A percentile compares a stretch with the other conserved stretches of the same genome.
Conservation (phyloP, 176 grass and related monocot genomes). For the Aegilops longissima region DNA sequence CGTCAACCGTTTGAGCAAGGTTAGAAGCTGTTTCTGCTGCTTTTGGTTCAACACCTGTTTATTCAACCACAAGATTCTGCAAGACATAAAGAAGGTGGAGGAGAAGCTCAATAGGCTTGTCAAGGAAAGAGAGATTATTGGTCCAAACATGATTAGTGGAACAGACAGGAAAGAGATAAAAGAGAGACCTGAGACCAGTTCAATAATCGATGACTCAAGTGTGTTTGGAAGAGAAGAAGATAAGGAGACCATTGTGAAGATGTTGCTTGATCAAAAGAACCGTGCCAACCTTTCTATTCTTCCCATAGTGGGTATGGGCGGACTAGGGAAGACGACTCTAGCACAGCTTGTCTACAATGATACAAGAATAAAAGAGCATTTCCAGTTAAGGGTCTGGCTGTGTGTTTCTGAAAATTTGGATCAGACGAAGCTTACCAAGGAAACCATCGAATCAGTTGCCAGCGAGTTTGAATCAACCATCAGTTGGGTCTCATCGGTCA, state of each 20-base stretch:
- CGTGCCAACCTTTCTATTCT: slow-evolving; percentile 33
- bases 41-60: slow-evolving; percentile 42
- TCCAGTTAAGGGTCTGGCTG: slow-evolving; percentile 67
- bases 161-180: slow-evolving; percentile 36
- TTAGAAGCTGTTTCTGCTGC: slow-evolving; percentile 37
- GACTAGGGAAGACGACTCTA: slow-evolving; percentile 77
- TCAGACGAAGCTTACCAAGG: slow-evolving; percentile 64
- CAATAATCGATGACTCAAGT: slow-evolving; percentile 52
- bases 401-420: slow-evolving; percentile 79
- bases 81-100: slow-evolving; percentile 46
- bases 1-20: slow-evolving; percentile 46
- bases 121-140: slow-evolving; percentile 55
- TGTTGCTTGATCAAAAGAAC: slow-evolving; percentile 35
- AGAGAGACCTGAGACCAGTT: slow-evolving; percentile 57
- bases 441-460: slow-evolving; percentile 64
- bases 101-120: slow-evolving; percentile 56
- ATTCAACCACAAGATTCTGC: slow-evolving; percentile 43
- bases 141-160: slow-evolving; percentile 34
- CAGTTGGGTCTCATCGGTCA: slow-evolving; percentile 28
- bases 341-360: slow-evolving; percentile 74
- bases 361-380: slow-evolving; percentile 58
- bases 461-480: slow-evolving; percentile 46
- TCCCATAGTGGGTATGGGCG: slow-evolving; percentile 84
- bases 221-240: slow-evolving; percentile 76
- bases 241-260: slow-evolving; percentile 53